phyloP scores from a whole-genome alignment of 129 eudicot species.

The Heracleum sosnowskyi region DNA sequence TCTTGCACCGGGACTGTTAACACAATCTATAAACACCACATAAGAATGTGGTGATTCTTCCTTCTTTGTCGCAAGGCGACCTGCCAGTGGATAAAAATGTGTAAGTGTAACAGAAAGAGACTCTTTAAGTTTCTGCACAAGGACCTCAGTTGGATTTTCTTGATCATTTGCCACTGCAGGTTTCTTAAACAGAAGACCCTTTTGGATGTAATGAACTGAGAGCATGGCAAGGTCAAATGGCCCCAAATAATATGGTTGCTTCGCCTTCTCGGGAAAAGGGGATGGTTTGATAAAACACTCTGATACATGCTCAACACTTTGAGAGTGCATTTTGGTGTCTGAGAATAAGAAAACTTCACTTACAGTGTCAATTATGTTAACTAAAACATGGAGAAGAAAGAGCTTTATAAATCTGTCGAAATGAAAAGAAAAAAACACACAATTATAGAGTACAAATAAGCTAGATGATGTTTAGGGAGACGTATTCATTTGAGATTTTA shows the following conservation, averaged over 20 bases:
- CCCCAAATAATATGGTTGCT: constrained; percentile 37
- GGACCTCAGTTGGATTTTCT: constrained; percentile 17
- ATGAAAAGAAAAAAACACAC: too few species aligned
- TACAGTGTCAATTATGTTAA: too few species aligned
- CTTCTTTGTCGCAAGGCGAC: constrained; percentile 34
- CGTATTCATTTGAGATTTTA: too few species aligned
- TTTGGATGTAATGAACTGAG: constrained; percentile 42
- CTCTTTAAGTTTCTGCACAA: constrained; percentile 40
- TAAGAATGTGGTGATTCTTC: constrained; percentile 28
- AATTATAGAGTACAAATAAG: too few species aligned
- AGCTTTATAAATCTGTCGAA: too few species aligned
- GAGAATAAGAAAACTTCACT: neutral
- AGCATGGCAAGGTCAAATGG: constrained; percentile 49
- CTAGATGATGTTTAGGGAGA: too few species aligned
- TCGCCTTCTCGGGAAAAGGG: constrained; percentile 23
- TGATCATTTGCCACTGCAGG: constrained; percentile 19
- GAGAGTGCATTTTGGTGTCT: constrained; percentile 12
- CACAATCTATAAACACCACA: constrained; percentile 23
- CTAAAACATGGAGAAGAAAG: too few species aligned
- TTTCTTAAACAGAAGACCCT: constrained; percentile 39
- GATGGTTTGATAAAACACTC: constrained; percentile 53
- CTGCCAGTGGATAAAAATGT: constrained; percentile 63
- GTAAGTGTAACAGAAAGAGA: constrained; percentile 46
- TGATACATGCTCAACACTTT: constrained; percentile 29
- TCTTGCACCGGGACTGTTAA: constrained; percentile 50